Base-by-base conservation (phyloP, 2,329 filamentous ascomycete species). In the Coniochaeta sp. region DNA sequence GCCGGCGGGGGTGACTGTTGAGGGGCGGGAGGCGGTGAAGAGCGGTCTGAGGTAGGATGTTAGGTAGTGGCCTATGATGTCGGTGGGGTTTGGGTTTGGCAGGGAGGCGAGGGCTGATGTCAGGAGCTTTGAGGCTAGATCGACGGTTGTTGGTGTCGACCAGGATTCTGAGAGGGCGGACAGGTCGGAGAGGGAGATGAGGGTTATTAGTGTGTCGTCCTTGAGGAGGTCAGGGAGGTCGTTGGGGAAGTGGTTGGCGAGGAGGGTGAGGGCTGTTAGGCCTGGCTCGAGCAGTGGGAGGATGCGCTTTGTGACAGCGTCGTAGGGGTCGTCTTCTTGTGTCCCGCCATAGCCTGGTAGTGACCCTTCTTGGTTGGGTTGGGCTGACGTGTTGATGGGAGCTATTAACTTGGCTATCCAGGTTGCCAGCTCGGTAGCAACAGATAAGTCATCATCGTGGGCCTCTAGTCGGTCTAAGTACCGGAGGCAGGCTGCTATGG, bases 1-100 rank as follows among this genome's bases (percentile, higher is more conserved):
- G 20, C 83, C 82, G 5, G 77, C 71, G 2, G 75, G 66, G 3
- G 83, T 85, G 45, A 87, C 68, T 3, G 71, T 70, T 2, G 65
- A 64, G 5, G 81, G 75, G 18, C 74, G 77, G 14, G 78, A 72
- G 53, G 74, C 76, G 26, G 76, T 74, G 70, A 91, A 91, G 6
- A 88, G 69, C 26, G 84, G 84, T 32, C 83, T 83, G 49, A 91
- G 74, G 60, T 83, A 83, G 59, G 71, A 68, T 55, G 77, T 72
- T 4, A 91, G 76, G 52, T 90, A 71, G 33, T 75, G 68, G n/a
- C 75, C 71, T 16, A 76, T 69, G 57, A 83, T 69, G 57, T 82
- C 77, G 54, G 22, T n/a, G 54, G 26, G 10, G 24, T 49, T 61
- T 18, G 13, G 45, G 52, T 0, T 53, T 50, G 9, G 24, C 26